Evolutionary conservation across 1,284 basidiomycete genomes (phyloP).

Genomic region (Puccinia triticina): DNA sequence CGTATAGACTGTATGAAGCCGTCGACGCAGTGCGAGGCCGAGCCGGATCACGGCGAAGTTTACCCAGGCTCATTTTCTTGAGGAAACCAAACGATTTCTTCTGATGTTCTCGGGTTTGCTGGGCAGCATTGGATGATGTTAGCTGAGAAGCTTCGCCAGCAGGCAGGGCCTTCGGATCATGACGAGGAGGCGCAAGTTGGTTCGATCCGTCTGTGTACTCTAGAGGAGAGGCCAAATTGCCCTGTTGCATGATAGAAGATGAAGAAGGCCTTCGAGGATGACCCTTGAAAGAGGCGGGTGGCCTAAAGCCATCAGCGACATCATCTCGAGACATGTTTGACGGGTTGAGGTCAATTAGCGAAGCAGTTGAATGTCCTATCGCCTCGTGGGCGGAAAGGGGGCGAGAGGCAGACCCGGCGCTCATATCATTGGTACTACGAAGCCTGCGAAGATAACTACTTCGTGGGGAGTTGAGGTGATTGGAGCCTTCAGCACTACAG

Average conservation of each 20-base stretch:
- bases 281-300: neutral
- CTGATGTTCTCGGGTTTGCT: slow-evolving; percentile 13
- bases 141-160: neutral
- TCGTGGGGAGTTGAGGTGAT: neutral
- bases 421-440: slow-evolving; percentile 36
- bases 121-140: neutral
- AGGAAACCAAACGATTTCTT: slow-evolving; percentile 51
- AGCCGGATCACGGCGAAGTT: slow-evolving; percentile 37
- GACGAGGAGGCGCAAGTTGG: neutral
- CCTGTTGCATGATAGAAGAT: slow-evolving; percentile 11
- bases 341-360: slow-evolving; percentile 11
- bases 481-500: slow-evolving; percentile 22
- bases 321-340: neutral
- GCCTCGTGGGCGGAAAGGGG: slow-evolving; percentile 31
- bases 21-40: slow-evolving; percentile 31
- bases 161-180: neutral
- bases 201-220: neutral
- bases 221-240: neutral
- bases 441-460: slow-evolving; percentile 32
- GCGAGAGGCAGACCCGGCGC: neutral
- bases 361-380: neutral
- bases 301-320: slow-evolving; percentile 7
- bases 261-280: slow-evolving; percentile 12
- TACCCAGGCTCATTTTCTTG: slow-evolving; percentile 50
- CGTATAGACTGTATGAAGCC: slow-evolving; percentile 17